A percentile compares a stretch with the other conserved stretches of the same genome.
These are phyloP conservation scores for Cyclotella cryptica DNA, from an alignment of 108 stramenopile species.

Conservation along the genomic window DNA sequence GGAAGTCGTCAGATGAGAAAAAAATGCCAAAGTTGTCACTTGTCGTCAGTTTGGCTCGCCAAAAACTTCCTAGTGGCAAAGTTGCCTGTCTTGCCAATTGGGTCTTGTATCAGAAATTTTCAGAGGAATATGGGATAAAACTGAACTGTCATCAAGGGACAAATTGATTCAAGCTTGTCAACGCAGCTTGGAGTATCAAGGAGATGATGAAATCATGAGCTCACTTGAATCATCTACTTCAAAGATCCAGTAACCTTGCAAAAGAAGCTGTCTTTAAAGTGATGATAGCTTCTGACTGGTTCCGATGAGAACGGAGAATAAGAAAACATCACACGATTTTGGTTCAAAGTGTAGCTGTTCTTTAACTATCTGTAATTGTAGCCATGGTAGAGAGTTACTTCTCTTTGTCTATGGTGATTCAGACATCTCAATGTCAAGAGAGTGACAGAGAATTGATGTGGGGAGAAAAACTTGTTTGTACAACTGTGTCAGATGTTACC, in stretches of 20 bases:
- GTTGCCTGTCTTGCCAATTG: too few species aligned
- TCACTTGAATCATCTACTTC: neutral
- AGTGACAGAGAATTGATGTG: neutral
- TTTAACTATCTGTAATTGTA: constrained; percentile 46
- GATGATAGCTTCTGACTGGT: constrained; percentile 67
- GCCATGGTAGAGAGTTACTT: constrained; percentile 28
- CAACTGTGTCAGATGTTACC: neutral
- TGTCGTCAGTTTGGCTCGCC: too few species aligned
- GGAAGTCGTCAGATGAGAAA: too few species aligned
- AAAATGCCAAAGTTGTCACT: too few species aligned
- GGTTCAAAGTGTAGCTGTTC: constrained; percentile 35
- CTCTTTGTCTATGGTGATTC: neutral
- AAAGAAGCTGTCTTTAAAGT: constrained; percentile 32
- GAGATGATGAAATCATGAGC: constrained; percentile 7
- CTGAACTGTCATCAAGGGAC: constrained; percentile 60
- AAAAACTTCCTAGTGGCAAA: too few species aligned
- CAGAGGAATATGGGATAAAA: constrained; percentile 55
- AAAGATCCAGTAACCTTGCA: constrained; percentile 9
- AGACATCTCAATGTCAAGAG: neutral
- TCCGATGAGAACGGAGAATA: constrained; percentile 50
- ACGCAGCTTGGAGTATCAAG: constrained; percentile 13
- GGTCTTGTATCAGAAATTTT: constrained; percentile 66
- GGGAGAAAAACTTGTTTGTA: neutral
- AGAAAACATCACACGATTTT: constrained; percentile 51
- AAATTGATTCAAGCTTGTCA: constrained; percentile 53